Evolutionary conservation across 129 eudicot genomes (phyloP).

Genomic region (Glebionis coronaria): DNA sequence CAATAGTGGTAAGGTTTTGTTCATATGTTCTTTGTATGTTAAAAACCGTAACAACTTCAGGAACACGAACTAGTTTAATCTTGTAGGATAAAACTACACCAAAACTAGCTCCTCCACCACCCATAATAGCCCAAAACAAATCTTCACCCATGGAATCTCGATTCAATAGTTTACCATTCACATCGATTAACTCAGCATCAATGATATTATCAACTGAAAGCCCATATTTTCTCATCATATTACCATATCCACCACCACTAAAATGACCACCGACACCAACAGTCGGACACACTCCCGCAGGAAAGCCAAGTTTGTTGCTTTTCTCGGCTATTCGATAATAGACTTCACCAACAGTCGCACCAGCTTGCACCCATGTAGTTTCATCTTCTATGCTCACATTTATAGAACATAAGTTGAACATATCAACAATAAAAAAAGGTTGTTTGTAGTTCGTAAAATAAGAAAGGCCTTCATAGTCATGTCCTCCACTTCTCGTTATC

Average conservation of each 20-base stretch:
- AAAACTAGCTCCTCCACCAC: too few relatives aligned
- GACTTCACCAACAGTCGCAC: slow-evolving; percentile 47
- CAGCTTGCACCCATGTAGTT: slow-evolving; percentile 47
- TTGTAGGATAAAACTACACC: too few relatives aligned
- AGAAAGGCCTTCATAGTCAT: slow-evolving; percentile 49
- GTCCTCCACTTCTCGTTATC: slow-evolving; percentile 50
- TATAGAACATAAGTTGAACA: slow-evolving; percentile 34
- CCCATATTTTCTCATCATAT: too few relatives aligned
- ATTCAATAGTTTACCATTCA: too few relatives aligned
- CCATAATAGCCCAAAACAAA: too few relatives aligned
- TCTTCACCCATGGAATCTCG: too few relatives aligned
- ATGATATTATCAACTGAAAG: too few relatives aligned
- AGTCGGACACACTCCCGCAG: slow-evolving; percentile 46
- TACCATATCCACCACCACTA: slow-evolving; percentile 52
- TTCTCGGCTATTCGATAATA: slow-evolving; percentile 36
- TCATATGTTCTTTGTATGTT: slow-evolving; percentile 14
- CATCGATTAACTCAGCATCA: too few relatives aligned
- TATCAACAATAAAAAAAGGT: slow-evolving; percentile 40
- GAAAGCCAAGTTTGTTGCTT: slow-evolving; percentile 36
- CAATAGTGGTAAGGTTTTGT: slow-evolving; percentile 26
- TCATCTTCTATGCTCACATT: slow-evolving; percentile 15
- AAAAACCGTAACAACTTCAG: too few relatives aligned
- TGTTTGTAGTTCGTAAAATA: slow-evolving; percentile 25
- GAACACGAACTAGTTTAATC: too few relatives aligned
- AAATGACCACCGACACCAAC: slow-evolving; percentile 58